Base-by-base conservation (phyloP, 768 basidiomycete genomes). In the Leucocoprinus birnbaumii region DNA sequence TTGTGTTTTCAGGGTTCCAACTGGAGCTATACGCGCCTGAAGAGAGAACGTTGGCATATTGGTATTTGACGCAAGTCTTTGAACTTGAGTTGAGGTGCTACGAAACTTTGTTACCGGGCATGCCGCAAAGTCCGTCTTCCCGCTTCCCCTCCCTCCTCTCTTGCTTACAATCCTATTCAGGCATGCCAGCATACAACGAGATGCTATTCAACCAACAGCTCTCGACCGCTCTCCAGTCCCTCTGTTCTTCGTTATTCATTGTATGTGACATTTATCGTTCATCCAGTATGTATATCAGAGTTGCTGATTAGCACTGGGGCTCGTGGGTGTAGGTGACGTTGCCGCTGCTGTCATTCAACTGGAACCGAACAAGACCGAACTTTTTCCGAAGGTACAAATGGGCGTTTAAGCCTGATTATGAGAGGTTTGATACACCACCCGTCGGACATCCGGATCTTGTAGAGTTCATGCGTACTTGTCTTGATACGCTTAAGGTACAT, bases 1-100 rank as follows among this genome's bases (percentile, higher is more conserved):
- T 94, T 13, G 67, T 91, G 3, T 71, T 86, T 42, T 85, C 89
- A 1, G 91, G 88, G 2, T 87, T 89, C 58, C 89, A 92, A 65
- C 67, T 91, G 19, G 86, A 89, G 43, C 66, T 94, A 6, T 90
- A 91, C 61, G 73, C 80, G 19, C 66, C 75, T 0, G 80, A 87
- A 41, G 91, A 94, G 63, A 79, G 73, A 31, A 73, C 86, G 0
- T 82, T 90, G 58, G 86, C 89, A 2, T 91, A 92, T 68, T 91
- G 89, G 86, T 89, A 89, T 62, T 71, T 74, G 4, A 65, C 78
- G 2, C 75, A 78, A 42, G 76, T 91, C 2, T 69, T 86, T 1
- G 80, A 85, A 18, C 67, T 67, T 21, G 84, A 90, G 59, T 62
- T 88, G 8, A 66, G 68, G 2, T 79, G 73, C 55, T 66, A 89